phyloP scores from a whole-genome alignment of 352 stramenopile species.

The Globisporangium sylvaticum region DNA sequence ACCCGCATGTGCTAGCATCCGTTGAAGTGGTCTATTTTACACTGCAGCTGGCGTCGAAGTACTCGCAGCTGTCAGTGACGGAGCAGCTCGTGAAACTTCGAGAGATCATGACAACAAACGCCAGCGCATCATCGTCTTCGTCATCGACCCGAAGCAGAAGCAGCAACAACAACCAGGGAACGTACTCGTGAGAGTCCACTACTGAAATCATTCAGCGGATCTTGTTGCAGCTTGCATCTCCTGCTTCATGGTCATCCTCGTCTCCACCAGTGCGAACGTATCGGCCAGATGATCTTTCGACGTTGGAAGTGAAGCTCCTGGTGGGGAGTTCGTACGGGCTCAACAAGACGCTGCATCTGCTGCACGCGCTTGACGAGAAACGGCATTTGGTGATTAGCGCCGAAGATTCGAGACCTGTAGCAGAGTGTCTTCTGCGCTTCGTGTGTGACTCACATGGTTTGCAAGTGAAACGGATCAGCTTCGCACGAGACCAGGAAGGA shows the following conservation, averaged over 20 bases:
- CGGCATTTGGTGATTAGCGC: constrained; percentile 28
- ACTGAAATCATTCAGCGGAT: constrained; percentile 8
- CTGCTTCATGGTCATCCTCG: constrained; percentile 6
- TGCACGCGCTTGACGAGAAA: constrained; percentile 30
- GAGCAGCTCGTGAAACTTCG: constrained; percentile 11
- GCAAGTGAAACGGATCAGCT: constrained; percentile 24
- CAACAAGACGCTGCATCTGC: constrained; percentile 31
- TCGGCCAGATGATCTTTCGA: background rate
- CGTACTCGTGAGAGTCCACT: background rate
- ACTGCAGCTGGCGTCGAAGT: constrained; percentile 24
- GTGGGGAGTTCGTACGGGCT: constrained; percentile 32
- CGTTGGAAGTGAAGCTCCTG: constrained; percentile 18
- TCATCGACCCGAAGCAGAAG: background rate
- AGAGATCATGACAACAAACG: constrained; percentile 24
- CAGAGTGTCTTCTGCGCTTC: constrained; percentile 29
- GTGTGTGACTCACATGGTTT: constrained; percentile 34
- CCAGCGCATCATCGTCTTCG: constrained; percentile 16
- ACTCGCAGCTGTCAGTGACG: constrained; percentile 5
- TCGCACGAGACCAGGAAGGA: background rate
- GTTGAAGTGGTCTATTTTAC: constrained; percentile 43
- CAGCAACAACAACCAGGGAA: background rate
- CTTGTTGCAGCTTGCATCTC: constrained; percentile 10
- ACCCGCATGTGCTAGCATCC: constrained; percentile 18
- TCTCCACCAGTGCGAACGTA: background rate
- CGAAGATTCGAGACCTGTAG: constrained; percentile 8